phyloP scores from a whole-genome alignment of 139 green algal genomes.

The Pedinophyceae sp. region DNA sequence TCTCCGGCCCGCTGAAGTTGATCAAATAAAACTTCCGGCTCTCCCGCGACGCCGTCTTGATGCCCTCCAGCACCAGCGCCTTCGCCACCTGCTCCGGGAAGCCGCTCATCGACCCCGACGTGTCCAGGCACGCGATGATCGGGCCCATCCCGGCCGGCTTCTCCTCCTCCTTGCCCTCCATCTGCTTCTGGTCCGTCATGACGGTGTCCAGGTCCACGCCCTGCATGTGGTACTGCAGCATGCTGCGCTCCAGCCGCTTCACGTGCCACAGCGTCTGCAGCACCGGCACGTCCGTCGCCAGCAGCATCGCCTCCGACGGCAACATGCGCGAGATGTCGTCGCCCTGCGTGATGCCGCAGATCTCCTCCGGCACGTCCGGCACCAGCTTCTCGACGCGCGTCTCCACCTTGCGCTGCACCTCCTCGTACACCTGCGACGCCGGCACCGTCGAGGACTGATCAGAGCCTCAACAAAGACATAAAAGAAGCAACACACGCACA shows the following conservation, averaged over 20 bases:
- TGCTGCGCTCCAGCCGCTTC: not conserved
- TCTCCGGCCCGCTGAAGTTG: too few species aligned
- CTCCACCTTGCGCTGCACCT: too few species aligned
- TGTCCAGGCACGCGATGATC: constrained; percentile 1
- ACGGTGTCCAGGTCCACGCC: not conserved
- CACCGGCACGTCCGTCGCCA: too few species aligned
- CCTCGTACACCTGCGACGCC: too few species aligned
- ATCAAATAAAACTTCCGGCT: too few species aligned
- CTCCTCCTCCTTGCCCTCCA: constrained; percentile 2
- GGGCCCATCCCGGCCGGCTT: not conserved
- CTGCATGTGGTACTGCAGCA: constrained; percentile 1
- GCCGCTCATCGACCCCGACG: not conserved
- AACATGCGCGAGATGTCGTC: constrained; percentile 3
- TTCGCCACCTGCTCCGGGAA: constrained; percentile 2
- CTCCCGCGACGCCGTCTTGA: too few species aligned
- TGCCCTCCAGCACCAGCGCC: too few species aligned
- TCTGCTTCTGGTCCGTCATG: not conserved
- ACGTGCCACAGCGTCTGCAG: not conserved
- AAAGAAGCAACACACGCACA: too few species aligned
- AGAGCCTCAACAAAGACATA: too few species aligned
- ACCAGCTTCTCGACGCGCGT: too few species aligned
- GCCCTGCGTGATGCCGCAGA: not conserved
- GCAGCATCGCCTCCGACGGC: not conserved
- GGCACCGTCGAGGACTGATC: too few species aligned
- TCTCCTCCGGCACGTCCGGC: constrained; percentile 5